Evolutionary conservation across 2,329 filamentous ascomycete genomes (phyloP), one percentile per base, ranked within the genome.

Genomic region (Thyridium curvatum): DNA sequence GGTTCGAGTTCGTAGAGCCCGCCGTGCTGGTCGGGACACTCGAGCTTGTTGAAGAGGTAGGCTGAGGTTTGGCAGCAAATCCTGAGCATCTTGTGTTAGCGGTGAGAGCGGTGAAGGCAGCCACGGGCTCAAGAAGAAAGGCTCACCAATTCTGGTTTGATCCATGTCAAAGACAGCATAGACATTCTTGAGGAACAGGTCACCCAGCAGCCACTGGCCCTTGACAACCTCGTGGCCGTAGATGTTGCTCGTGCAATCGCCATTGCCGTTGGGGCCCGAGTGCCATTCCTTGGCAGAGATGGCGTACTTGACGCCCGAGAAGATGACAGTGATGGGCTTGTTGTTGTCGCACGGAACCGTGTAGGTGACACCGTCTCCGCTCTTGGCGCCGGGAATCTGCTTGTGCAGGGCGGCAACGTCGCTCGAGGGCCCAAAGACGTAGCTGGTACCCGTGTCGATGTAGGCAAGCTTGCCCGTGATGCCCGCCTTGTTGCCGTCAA

Each of bases 161-260:
- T 91, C 87, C 38, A 77, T 77, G 57, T 95, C 89, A 56, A 94
- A 94, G 17, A 93, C 82, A 2, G 79, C 71, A 55, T 94, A 94
- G 13, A 94, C 88, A 50, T 94, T 94, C 66, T 94, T 94, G 44
- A 95, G 63, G 51, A 94, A 94, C 1, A 84, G 77, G 48, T 89
- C 88, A 2, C 89, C 89, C 1, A 94, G 61, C n/a, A 95, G 69
- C 87, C 88, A 94, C 18, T 79, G 51, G 50, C 66, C 69, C 1
- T 69, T 62, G 34, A 87, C 80, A 12, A 86, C 77, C 54, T 83
- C 74, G 18, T 79, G 71, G 2, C 84, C 85, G 38, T 88, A 82
- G 29, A 94, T 76, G 50, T 86, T 89, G 56, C 85, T 90, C 14
- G 77, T 72, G 53, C 79, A 84, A 18, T 58, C 58, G 18, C 68